Base-by-base conservation (phyloP, 2,329 filamentous ascomycete species). In the Stagonosporopsis vannaccii region DNA sequence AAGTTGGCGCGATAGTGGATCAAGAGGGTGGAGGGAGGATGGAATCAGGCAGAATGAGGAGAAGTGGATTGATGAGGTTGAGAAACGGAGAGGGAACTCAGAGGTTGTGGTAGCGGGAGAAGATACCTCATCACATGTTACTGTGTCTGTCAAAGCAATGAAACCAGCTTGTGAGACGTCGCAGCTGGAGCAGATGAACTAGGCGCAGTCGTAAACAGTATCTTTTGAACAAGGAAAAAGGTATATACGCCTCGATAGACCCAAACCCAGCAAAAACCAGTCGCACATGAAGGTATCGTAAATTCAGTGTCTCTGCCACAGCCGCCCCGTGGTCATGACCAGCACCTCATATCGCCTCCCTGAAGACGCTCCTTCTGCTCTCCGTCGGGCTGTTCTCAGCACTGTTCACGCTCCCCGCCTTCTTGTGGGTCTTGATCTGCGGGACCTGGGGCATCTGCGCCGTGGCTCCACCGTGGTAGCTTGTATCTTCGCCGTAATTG, bases 301-400 rank as follows among this genome's bases (percentile, higher is more conserved):
- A 47, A 20, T 36, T 9, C 36, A 44, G 36, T 13, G 6, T 46
- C 23, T 28, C 32, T 20, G 19, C 15, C 25, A 35, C 33, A 13
- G 15, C 23, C 26, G 5, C 19, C 26, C 11, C 32, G n/a, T 28
- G 20, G 1, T 4, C 9, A 4, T 15, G 5, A 8, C 22, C 20
- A 22, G 12, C 12, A 6, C 25, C 50, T 70, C 66, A 90, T 70
- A 91, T 83, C 60, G 89, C 83, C 78, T 92, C 89, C 56, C 82
- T 81, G 68, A 91, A 92, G 62, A 90, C 82, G 58, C 87, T 90
- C 71, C 84, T 83, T 75, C 88, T 81, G 50, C 70, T 73, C 78
- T 89, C 88, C 8, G 84, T 84, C n/a, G 86, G 85, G 70, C 86
- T 89, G 53, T 84, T 82, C 35, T 78, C 79, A 30, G 57, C 59